phyloP scores from a whole-genome alignment of 2,329 filamentous ascomycete species.

The Setomelanomma holmii region DNA sequence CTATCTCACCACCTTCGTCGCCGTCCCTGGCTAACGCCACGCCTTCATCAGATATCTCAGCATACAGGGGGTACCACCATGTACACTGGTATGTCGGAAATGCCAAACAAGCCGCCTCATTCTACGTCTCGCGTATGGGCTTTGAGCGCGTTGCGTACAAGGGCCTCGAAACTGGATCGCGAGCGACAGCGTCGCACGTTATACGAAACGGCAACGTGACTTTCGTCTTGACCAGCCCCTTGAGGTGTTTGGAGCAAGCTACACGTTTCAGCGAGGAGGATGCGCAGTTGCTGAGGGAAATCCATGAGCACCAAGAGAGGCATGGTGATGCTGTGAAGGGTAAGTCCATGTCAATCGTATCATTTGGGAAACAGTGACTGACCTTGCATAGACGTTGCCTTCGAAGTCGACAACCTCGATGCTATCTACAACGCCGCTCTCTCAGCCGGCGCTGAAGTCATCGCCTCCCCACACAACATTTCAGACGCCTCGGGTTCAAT shows the following conservation, averaged over 20 bases:
- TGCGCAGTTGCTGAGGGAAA: constrained; percentile 70
- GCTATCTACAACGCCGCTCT: constrained; percentile 80
- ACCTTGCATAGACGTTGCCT: constrained; percentile 73
- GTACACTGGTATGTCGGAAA: constrained; percentile 97
- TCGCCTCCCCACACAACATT: constrained; percentile 64
- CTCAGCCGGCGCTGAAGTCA: constrained; percentile 65
- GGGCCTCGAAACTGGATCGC: constrained; percentile 86
- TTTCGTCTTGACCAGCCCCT: constrained; percentile 84
- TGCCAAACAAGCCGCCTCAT: constrained; percentile 90
- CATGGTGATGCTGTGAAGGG: constrained; percentile 91
- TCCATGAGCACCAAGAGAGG: constrained; percentile 81
- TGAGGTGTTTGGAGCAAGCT: constrained; percentile 60
- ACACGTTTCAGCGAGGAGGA: constrained; percentile 60
- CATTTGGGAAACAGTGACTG: constrained; percentile 2
- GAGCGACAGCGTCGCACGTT: constrained; percentile 83
- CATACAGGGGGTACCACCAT: constrained; percentile 87
- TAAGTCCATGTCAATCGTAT: constrained; percentile 22
- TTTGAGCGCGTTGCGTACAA: constrained; percentile 83
- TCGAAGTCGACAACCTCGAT: constrained; percentile 89
- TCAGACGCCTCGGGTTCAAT: constrained; percentile 71
- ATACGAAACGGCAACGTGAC: constrained; percentile 77
- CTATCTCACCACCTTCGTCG: constrained; percentile 53
- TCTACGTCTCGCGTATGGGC: constrained; percentile 86
- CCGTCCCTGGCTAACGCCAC: constrained; percentile 29
- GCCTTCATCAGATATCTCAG: constrained; percentile 46